Evolutionary conservation across 1,139 yeast species (phyloP).

Genomic region (Lodderomyces margitis): DNA sequence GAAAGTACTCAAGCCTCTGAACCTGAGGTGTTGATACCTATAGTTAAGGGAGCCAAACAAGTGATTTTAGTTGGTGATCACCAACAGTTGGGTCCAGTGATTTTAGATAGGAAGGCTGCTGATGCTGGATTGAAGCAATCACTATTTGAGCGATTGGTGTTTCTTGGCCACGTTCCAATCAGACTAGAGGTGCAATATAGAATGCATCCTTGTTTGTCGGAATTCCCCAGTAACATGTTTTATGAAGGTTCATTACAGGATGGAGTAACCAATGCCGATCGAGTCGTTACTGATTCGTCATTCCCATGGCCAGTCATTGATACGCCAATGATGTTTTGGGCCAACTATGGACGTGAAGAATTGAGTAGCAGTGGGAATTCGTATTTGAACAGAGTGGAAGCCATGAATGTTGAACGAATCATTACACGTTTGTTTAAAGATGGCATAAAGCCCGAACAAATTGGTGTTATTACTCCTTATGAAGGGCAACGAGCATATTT

Average conservation of each 20-base stretch:
- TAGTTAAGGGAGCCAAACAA: slow-evolving; percentile 86
- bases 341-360: slow-evolving; percentile 86
- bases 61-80: slow-evolving; percentile 92
- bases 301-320: slow-evolving; percentile 91
- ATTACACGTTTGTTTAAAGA: slow-evolving; percentile 72
- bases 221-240: slow-evolving; percentile 88
- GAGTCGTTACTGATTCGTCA: slow-evolving; percentile 52
- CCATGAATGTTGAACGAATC: slow-evolving; percentile 82
- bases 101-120: slow-evolving; percentile 74
- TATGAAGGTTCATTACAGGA: slow-evolving; percentile 91
- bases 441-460: slow-evolving; percentile 78
- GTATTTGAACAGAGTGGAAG: slow-evolving; percentile 85
- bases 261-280: slow-evolving; percentile 78
- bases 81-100: slow-evolving; percentile 91
- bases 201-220: slow-evolving; percentile 88
- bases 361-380: slow-evolving; percentile 81
- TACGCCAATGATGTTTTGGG: slow-evolving; percentile 95
- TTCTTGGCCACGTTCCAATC: slow-evolving; percentile 83
- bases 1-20: slow-evolving; percentile 95
- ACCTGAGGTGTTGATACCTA: slow-evolving; percentile 87
- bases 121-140: slow-evolving; percentile 86
- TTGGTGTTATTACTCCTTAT: slow-evolving; percentile 92
- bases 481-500: slow-evolving; percentile 91
- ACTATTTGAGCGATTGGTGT: slow-evolving; percentile 78
- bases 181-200: slow-evolving; percentile 90